Percentiles rank a stretch among this genome's conserved stretches.
Evolutionary conservation across 2,329 filamentous ascomycete species (phyloP).

Genomic region (Aspergillus uvarum): DNA sequence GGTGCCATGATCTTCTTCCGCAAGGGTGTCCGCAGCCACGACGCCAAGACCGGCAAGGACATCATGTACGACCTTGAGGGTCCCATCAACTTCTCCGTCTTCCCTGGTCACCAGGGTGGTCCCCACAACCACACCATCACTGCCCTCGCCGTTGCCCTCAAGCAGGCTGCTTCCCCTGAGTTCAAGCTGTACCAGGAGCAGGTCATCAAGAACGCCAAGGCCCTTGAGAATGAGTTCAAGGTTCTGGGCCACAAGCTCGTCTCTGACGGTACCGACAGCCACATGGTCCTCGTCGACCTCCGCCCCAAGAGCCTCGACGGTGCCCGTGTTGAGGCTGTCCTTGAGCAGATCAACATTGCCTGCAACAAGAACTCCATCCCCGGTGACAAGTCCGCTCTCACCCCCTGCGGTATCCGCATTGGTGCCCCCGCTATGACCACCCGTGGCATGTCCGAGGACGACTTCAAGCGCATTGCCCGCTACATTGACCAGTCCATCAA

Average conservation of each 20-base stretch:
- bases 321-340: constrained; percentile 86
- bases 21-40: constrained; percentile 79
- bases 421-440: constrained; percentile 97
- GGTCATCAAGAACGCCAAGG: constrained; percentile 87
- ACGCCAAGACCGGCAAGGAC: constrained; percentile 82
- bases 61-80: constrained; percentile 86
- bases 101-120: constrained; percentile 96
- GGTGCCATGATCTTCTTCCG: constrained; percentile 99
- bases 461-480: constrained; percentile 84
- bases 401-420: constrained; percentile 90
- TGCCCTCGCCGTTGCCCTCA: constrained; percentile 87
- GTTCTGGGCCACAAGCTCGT: constrained; percentile 77
- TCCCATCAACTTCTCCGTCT: constrained; percentile 94
- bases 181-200: constrained; percentile 91
- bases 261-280: constrained; percentile 93
- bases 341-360: constrained; percentile 97
- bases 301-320: constrained; percentile 87
- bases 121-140: constrained; percentile 99
- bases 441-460: constrained; percentile 85
- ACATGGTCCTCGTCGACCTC: constrained; percentile 88
- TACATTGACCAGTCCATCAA: constrained; percentile 91
- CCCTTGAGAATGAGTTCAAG: constrained; percentile 75
- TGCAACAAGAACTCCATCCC: constrained; percentile 99
- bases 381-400: constrained; percentile 94
- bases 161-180: constrained; percentile 84